phyloP scores from a whole-genome alignment of 148 eudicot species.

The Suaeda aralocaspica region DNA sequence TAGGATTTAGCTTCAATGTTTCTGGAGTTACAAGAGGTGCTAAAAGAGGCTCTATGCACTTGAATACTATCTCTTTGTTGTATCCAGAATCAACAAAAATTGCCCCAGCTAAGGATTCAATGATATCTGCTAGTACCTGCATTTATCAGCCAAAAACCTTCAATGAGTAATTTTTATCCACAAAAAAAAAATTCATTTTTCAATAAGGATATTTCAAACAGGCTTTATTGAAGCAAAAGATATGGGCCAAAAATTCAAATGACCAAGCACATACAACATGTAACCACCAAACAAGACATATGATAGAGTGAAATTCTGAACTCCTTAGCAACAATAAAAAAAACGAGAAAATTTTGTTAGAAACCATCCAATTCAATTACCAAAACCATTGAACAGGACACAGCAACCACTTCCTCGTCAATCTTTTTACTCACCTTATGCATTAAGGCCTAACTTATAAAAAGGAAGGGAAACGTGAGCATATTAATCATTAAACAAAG shows the following conservation, averaged over 20 bases:
- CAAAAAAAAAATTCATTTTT: not conserved
- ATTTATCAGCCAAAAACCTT: not conserved
- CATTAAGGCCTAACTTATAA: not conserved
- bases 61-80: conserved; percentile 46
- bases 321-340: too few species aligned
- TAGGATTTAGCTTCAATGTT: conserved; percentile 62
- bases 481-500: not conserved
- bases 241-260: not conserved
- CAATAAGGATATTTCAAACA: not conserved
- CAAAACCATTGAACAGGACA: too few species aligned
- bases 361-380: too few species aligned
- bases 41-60: conserved; percentile 57
- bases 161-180: not conserved
- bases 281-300: too few species aligned
- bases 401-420: too few species aligned
- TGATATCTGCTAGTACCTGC: conserved; percentile 80
- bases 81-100: conserved; percentile 71
- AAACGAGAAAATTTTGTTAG: too few species aligned
- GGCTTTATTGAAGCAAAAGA: too few species aligned
- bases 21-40: conserved; percentile 75
- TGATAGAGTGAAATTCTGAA: too few species aligned
- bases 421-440: too few species aligned
- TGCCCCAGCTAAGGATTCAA: conserved; percentile 92
- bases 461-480: not conserved
- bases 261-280: not conserved